Conservation (phyloP, 345 rosid species). For the Salix brachista region DNA sequence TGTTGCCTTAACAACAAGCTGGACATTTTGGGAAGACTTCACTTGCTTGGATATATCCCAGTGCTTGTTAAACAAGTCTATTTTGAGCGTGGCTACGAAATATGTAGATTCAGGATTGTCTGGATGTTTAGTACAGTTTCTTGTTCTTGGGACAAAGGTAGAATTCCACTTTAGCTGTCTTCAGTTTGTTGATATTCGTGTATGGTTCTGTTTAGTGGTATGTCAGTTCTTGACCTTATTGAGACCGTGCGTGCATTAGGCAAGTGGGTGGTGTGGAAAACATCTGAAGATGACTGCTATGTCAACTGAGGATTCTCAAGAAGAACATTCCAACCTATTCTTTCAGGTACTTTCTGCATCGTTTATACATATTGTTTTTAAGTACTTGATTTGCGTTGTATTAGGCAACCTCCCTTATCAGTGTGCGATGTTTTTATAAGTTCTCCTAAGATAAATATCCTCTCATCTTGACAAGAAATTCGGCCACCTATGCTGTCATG, state of each 20-base stretch:
- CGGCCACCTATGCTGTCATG: not conserved
- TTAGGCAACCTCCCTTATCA: not conserved
- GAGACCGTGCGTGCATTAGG: constrained; percentile 33
- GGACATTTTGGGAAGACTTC: constrained; percentile 76
- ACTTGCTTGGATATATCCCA: constrained; percentile 87
- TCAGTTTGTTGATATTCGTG: not conserved
- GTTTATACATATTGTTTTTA: not conserved
- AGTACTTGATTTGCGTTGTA: not conserved
- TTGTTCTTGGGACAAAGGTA: constrained; percentile 69
- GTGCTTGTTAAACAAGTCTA: constrained; percentile 67
- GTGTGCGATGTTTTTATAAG: not conserved
- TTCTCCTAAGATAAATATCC: not conserved
- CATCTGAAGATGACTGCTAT: constrained; percentile 79
- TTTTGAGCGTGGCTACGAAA: constrained; percentile 56
- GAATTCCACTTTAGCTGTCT: not conserved
- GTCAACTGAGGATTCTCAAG: constrained; percentile 81
- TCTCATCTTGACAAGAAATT: not conserved
- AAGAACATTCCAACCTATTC: constrained; percentile 63
- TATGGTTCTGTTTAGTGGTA: not conserved
- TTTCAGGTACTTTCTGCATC: constrained; percentile 45
- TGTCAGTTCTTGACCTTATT: constrained; percentile 8
- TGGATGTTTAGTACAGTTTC: constrained; percentile 39
- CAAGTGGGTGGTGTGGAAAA: constrained; percentile 73
- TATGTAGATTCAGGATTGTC: constrained; percentile 44
- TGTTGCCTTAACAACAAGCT: constrained; percentile 42